Conservation (phyloP, 2,329 filamentous ascomycete genomes). For the Pseudogymnoascus sp. region DNA sequence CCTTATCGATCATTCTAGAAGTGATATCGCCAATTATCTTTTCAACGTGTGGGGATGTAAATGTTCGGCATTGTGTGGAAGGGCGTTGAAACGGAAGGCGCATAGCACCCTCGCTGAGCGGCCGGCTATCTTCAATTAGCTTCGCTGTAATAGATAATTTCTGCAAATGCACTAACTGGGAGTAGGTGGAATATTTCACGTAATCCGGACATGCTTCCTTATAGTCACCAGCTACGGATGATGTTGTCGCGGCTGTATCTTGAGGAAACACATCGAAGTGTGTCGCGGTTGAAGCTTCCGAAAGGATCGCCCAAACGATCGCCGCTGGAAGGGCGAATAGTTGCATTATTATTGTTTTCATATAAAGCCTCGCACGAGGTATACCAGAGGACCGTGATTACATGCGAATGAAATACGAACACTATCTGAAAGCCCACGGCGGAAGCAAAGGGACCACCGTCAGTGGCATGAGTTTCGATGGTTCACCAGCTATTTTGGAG, state of each 20-base stretch:
- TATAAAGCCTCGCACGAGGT: neutral
- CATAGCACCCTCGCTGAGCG: constrained; percentile 72
- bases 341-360: neutral
- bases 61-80: constrained; percentile 73
- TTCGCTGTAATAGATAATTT: constrained; percentile 22
- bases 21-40: constrained; percentile 79
- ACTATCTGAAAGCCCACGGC: neutral
- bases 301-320: neutral
- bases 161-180: constrained; percentile 9
- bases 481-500: neutral
- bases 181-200: constrained; percentile 25
- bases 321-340: neutral
- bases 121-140: constrained; percentile 47
- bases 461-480: neutral
- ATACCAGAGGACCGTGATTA: neutral
- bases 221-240: neutral
- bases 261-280: neutral
- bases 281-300: neutral
- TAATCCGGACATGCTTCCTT: constrained; percentile 29
- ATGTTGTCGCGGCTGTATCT: neutral
- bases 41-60: constrained; percentile 79
- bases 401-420: neutral
- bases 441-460: neutral
- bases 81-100: constrained; percentile 82
- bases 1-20: constrained; percentile 69